Evolutionary conservation across 306 rosid genomes (phyloP), one percentile per base, ranked within the genome.

Genomic region (Vigna radiata): DNA sequence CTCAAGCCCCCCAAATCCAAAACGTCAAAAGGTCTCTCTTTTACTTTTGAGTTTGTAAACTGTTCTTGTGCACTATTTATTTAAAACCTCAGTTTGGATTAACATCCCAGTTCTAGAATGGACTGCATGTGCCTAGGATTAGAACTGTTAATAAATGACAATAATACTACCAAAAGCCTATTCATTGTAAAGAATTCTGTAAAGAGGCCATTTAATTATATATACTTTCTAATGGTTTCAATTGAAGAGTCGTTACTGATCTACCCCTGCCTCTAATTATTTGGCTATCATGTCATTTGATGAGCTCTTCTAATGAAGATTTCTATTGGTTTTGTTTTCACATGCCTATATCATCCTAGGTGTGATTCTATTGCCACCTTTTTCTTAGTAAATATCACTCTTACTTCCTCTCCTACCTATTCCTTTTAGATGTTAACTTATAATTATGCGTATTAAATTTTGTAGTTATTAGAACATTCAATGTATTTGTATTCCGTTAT

Each of bases 1-100:
- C 47, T 68, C 87, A 61, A 70, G 58, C 78, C 79, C 89, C 77
- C 92, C 96, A 58, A 85, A 68, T 80, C 64, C 97, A 68, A 93
- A 93, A 87, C 98, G 98, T 49, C 98, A 80, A 85, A 93, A 89
- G 98, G 98, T 93, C 36, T 58, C 61, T 69, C 21, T 78, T 63
- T 50, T 50, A 71, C 25, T 56, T 73, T 65, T 27, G 44, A 73
- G 58, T 64, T 60, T 62, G 21, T 72, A 82, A 64, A 71, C 48
- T 76, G 33, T 60, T 77, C 60, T 41, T 31, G 2, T 18, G 56
- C 14, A 46, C 52, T 16, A 12, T 77, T 15, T 53, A 46, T 49
- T 31, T 70, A 19, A 36, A 60, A 52, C 4, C 19, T 12, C 49
- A 62, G 62, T 31, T 29, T 12, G 58, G 80, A 53, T 37, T 64